Base-by-base conservation (phyloP, 2,329 filamentous ascomycete genomes). In the Kalmusia sp. region DNA sequence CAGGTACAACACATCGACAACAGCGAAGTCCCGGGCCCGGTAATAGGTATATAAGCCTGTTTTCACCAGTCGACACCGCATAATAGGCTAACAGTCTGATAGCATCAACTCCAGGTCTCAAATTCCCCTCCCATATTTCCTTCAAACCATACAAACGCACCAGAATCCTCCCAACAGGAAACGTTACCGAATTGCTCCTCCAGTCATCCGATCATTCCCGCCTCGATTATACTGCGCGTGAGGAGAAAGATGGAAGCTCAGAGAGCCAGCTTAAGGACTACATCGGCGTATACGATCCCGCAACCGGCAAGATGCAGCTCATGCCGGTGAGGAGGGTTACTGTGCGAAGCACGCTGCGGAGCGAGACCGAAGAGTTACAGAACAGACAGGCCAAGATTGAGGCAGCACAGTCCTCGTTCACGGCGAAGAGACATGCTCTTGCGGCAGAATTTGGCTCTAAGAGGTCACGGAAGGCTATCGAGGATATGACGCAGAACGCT, bases 371-470 rank as follows among this genome's bases (percentile, higher is more conserved):
- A 35, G 76, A 79, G 52, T 67, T 77, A 41, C 67, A 66, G 6
- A 63, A 68, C 44, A 67, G 71, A 56, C 62, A 67, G 30, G 69
- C 64, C 14, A 49, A 54, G n/a, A 39, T 65, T 4, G 66, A 71
- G 1, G 66, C 64, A 9, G 62, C 55, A 7, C 69, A 62, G 53
- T 64, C 51, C 51, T 74, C 60, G 38, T 83, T 82, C 65, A 77
- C 82, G 64, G 84, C 88, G 24, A 83, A 84, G 68, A 85, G 84
- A 62, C 87, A 86, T 63, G 84, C 87, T 2, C 85, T 96, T 11
- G 90, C 89, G 34, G 83, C 90, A 64, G 86, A 88, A 27, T 96
- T 96, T 67, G 91, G 91, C 71, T 93, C 90, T 22, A 92, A 91
- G 79, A 93, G 93, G 76, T 89, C 91, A 19, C 89, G 87, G 80